Evolutionary conservation across 768 basidiomycete genomes (phyloP), one percentile per base, ranked within the genome.

Genomic region (Cystobasidiopsis lactophilus): DNA sequence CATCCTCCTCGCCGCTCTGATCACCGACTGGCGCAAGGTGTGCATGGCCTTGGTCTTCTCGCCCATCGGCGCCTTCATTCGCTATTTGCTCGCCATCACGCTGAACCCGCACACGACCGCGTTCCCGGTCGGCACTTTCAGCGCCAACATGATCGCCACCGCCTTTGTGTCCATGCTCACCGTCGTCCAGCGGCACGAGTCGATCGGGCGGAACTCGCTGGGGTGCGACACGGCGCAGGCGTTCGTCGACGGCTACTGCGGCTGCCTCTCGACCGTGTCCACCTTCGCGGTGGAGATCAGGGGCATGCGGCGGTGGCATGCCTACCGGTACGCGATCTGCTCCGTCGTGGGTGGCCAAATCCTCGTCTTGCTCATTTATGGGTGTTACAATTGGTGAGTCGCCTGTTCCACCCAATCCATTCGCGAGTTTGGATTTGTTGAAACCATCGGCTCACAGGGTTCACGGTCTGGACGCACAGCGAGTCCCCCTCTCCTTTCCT

Each of bases 241-340:
- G 1, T 67, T 96, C 35, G 70, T 72, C 23, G 85, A 95, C 64
- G 93, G 93, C 5, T 95, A 85, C 63, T 95, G 89, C 64, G 93
- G 45, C 30, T 47, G 45, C n/a, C 70, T 96, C 59, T 89, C 81
- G 1, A 98, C 93, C 1, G 74, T 98, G 59, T 85, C 82, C 65
- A 96, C 89, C 18, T 91, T 96, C 62, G 80, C 77, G 1, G 78
- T 78, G 9, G 93, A 98, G 64, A 64, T 83, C 21, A 67, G 71
- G 31, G 73, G 74, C 39, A 68, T 88, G 55, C 66, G 69, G 21
- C 43, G 57, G n/a, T 40, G 21, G 19, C 37, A 53, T 37, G 35
- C 30, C 13, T 55, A 53, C 29, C 19, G 19, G 29, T 57, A 57
- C 47, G 56, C 40, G 9, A n/a, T 49, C 21, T 24, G 29, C 19